Conservation (phyloP, 2,329 filamentous ascomycete genomes). For the Raffaelea ambrosiae region DNA sequence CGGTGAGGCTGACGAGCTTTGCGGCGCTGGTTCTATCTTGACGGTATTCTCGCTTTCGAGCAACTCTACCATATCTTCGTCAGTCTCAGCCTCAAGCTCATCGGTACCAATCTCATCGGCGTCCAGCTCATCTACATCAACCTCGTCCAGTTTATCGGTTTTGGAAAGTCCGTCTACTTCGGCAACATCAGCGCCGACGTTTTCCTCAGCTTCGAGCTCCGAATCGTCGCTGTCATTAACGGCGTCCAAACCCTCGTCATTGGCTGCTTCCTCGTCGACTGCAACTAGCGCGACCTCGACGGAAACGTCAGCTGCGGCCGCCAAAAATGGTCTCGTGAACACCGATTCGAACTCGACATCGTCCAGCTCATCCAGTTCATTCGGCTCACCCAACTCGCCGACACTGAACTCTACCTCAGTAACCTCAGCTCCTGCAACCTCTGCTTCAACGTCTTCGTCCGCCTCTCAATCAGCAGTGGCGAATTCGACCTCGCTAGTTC, state of each 20-base stretch:
- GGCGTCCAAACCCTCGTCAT: too few species aligned
- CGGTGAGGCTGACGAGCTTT: constrained; percentile 9
- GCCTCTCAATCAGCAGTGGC: background rate
- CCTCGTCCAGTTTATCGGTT: too few species aligned
- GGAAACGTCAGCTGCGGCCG: background rate
- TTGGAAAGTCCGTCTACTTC: too few species aligned
- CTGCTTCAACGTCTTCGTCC: background rate
- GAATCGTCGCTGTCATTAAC: too few species aligned
- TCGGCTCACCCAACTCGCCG: background rate
- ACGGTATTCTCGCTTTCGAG: constrained; percentile 5
- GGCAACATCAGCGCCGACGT: too few species aligned
- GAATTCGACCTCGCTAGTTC: background rate
- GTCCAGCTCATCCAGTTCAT: background rate
- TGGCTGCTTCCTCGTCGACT: too few species aligned
- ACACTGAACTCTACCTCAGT: background rate
- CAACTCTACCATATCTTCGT: background rate
- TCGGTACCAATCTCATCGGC: background rate
- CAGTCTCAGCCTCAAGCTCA: background rate
- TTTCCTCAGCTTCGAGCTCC: too few species aligned
- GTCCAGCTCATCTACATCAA: too few species aligned
- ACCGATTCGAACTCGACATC: background rate
- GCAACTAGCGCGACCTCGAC: background rate
- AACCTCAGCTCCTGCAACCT: background rate
- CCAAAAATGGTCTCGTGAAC: background rate
- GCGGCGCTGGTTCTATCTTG: constrained; percentile 11